Evolutionary conservation across 202 grass and related monocot genomes (phyloP), one percentile per base, ranked within the genome.

Genomic region (Setaria viridis): DNA sequence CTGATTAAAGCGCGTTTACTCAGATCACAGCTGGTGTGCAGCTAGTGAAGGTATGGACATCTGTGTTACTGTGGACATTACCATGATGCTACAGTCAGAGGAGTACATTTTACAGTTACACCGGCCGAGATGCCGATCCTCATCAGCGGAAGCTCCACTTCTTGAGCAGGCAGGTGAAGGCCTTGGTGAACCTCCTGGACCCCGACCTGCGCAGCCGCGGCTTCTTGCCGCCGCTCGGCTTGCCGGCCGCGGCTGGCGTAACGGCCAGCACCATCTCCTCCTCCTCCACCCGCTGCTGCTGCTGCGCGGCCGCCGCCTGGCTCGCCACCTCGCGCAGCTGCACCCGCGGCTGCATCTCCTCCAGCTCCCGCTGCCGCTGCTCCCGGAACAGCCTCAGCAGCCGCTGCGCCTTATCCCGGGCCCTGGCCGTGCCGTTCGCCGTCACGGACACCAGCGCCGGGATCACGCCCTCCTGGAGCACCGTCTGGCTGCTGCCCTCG

Each of bases 381-480:
- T 89, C 91, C 53, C 95, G 76, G 80, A 98, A 98, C 77, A 95
- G 39, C 80, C 82, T 83, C 34, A 98, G 80, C 81, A 98, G 85
- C 84, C 58, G 86, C 80, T 98, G 83, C n/a, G 95, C 95, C 78
- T 92, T 98, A 46, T 98, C 95, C 76, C 87, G 88, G 45, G 87
- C 87, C 83, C 86, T 90, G 46, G 32, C 30, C 7, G 91, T 95
- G 75, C 93, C 91, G 41, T 83, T 90, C 20, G 89, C 85, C 10
- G 91, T 86, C 47, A 98, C 74, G 35, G 85, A 91, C 41, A 98
- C 91, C 43, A 98, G 74, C 12, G 87, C 86, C 3, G 93, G 95
- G 78, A 98, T 98, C 67, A 85, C 89, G 2, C 95, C 95, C 64
- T 98, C 91, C 84, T 95, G 86, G 74, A 98, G 87, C 58, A 90